Conservation (phyloP, 2,329 filamentous ascomycete species). For the Leptodontidium sp. region DNA sequence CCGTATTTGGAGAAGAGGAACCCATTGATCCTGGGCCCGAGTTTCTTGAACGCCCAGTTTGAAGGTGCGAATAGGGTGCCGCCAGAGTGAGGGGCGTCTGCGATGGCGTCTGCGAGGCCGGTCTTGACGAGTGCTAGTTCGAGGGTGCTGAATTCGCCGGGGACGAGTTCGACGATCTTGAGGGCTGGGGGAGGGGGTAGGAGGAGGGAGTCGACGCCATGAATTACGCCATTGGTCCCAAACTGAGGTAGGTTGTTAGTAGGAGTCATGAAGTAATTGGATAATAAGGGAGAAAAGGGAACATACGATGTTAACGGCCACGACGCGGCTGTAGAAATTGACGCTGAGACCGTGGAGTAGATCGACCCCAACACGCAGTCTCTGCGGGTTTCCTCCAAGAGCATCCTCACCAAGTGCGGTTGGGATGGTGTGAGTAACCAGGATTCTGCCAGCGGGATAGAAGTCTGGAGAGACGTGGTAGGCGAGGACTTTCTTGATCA, state of each 20-base stretch:
- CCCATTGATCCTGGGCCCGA: conserved; percentile 77
- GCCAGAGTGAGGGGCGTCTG: conserved; percentile 63
- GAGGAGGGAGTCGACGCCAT: conserved; percentile 78
- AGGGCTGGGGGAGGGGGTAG: conserved; percentile 74
- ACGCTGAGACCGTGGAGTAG: conserved; percentile 68
- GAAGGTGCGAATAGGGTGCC: conserved; percentile 83
- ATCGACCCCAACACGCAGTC: conserved; percentile 73
- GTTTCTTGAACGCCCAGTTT: conserved; percentile 80
- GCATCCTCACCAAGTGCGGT: conserved; percentile 66
- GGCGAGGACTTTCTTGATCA: conserved; percentile 71
- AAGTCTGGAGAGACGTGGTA: conserved; percentile 79
- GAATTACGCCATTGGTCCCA: conserved; percentile 82
- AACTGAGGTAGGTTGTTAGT: conserved; percentile 52
- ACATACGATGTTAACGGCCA: conserved; percentile 74
- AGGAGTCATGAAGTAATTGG: background rate
- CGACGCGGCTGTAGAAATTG: conserved; percentile 79
- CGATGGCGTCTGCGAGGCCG: conserved; percentile 68
- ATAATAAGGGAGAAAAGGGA: background rate
- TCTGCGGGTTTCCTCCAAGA: conserved; percentile 73
- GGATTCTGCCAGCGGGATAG: conserved; percentile 71
- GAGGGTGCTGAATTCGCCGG: conserved; percentile 79
- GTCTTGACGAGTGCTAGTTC: conserved; percentile 79
- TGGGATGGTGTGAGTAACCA: conserved; percentile 77
- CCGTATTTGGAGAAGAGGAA: conserved; percentile 87
- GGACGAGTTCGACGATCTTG: conserved; percentile 70